These are phyloP conservation scores for Talaromyces piceae DNA, from an alignment of 2,329 filamentous ascomycete species.

Conservation along the genomic window DNA sequence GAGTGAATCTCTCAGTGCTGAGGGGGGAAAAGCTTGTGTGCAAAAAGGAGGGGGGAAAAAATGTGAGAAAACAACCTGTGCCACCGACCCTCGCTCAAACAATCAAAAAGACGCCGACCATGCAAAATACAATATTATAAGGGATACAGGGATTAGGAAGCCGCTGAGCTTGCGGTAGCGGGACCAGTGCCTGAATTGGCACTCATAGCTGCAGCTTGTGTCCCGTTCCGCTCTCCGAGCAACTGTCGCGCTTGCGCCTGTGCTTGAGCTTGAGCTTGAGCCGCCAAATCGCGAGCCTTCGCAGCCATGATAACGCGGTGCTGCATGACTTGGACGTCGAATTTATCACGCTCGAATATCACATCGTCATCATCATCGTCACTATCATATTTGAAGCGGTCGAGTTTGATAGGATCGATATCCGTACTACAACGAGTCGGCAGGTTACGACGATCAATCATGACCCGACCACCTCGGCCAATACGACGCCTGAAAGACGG, in stretches of 20 bases:
- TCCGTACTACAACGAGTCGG: conserved; percentile 44
- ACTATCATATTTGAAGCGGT: conserved; percentile 80
- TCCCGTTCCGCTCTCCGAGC: conserved; percentile 26
- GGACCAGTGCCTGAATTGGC: conserved; percentile 25
- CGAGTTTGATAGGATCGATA: conserved; percentile 45
- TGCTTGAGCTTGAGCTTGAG: conserved; percentile 32
- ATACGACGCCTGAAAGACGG: conserved; percentile 76
- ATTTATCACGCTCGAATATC: conserved; percentile 68
- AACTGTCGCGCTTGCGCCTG: conserved; percentile 28
- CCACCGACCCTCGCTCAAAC: conserved; percentile 10
- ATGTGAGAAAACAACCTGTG: not conserved
- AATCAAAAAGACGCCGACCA: conserved; percentile 10
- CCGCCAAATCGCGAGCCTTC: conserved; percentile 36
- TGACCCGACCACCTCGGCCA: conserved; percentile 74
- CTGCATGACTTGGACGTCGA: conserved; percentile 49
- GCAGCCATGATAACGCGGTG: conserved; percentile 47
- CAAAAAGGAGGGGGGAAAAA: conserved; percentile 8
- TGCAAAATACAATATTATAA: conserved; percentile 17
- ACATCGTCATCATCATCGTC: conserved; percentile 75
- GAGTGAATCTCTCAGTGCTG: conserved; percentile 1
- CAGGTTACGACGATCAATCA: conserved; percentile 77
- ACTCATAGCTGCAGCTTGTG: conserved; percentile 21
- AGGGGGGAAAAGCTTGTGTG: conserved; percentile 2
- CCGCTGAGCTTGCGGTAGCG: conserved; percentile 22
- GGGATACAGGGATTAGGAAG: conserved; percentile 9